phyloP scores from a whole-genome alignment of 805 yeast genomes.

The Jamesozyma gamospora region DNA sequence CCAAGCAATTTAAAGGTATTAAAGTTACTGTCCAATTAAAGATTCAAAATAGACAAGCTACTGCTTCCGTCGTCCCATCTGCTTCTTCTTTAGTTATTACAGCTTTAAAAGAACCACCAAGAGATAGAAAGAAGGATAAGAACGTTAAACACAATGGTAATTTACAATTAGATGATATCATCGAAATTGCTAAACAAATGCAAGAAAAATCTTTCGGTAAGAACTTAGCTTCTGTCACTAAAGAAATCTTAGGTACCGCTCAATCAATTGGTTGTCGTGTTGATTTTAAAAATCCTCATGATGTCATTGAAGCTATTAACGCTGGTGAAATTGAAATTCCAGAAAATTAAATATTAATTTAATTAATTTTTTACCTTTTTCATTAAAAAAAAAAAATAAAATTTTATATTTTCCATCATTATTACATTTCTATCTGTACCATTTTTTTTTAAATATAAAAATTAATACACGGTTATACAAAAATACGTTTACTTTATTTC shows the following conservation, averaged over 20 bases:
- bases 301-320: constrained; percentile 95
- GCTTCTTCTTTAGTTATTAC: constrained; percentile 98
- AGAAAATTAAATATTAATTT: constrained; percentile 23
- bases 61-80: constrained; percentile 97
- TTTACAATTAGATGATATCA: constrained; percentile 93
- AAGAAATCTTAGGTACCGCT: constrained; percentile 99
- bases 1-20: constrained; percentile 98
- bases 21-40: constrained; percentile 97
- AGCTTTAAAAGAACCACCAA: constrained; percentile 98
- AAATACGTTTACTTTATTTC: background rate
- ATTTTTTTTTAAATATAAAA: constrained; percentile 8
- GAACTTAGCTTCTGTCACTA: constrained; percentile 90
- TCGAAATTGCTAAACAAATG: constrained; percentile 96
- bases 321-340: constrained; percentile 89
- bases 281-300: constrained; percentile 98
- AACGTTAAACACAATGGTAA: constrained; percentile 99
- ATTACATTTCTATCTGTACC: constrained; percentile 13
- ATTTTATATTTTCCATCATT: too few relatives aligned
- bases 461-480: constrained; percentile 2
- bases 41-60: constrained; percentile 99
- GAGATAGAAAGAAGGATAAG: constrained; percentile 99
- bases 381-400: too few relatives aligned
- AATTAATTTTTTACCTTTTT: constrained; percentile 5
- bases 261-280: constrained; percentile 99
- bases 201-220: constrained; percentile 96